A percentile compares a stretch with the other conserved stretches of the same genome.
Evolutionary conservation across 2,329 filamentous ascomycete genomes (phyloP).

Genomic region (Colletotrichum echinochloae): DNA sequence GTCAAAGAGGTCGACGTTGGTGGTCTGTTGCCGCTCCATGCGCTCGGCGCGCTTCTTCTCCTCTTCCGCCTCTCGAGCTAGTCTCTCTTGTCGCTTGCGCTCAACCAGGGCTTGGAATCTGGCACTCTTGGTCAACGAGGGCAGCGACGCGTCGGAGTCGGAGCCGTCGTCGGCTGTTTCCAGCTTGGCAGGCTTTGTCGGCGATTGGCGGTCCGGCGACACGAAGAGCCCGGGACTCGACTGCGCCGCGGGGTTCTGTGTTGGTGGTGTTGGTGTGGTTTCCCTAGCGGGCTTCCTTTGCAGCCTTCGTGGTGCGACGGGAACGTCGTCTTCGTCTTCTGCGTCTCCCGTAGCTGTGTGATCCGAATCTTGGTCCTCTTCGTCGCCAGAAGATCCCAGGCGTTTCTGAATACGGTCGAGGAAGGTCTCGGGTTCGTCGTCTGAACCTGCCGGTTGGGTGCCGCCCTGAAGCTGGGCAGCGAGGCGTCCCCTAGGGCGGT

Average conservation of each 20-base stretch:
- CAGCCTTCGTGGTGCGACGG: conserved; percentile 56
- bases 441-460: conserved; percentile 42
- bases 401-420: conserved; percentile 59
- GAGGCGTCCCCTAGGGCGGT: conserved; percentile 71
- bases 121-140: conserved; percentile 63
- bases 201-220: conserved; percentile 57
- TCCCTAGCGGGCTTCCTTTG: conserved; percentile 52
- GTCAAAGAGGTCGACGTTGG: conserved; percentile 52
- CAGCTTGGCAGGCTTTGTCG: conserved; percentile 43
- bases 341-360: conserved; percentile 48
- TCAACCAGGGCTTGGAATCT: conserved; percentile 79
- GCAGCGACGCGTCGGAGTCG: conserved; percentile 61
- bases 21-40: conserved; percentile 52
- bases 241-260: conserved; percentile 45
- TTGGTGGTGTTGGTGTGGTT: conserved; percentile 49
- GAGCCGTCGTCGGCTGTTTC: conserved; percentile 49
- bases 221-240: conserved; percentile 66
- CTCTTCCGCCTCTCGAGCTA: conserved; percentile 73
- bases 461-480: conserved; percentile 71
- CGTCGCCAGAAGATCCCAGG: conserved; percentile 49
- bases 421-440: conserved; percentile 48
- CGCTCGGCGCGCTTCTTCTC: conserved; percentile 61
- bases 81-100: conserved; percentile 77
- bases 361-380: conserved; percentile 45
- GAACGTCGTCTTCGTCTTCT: conserved; percentile 56